Evolutionary conservation across 148 eudicot species (phyloP).

Genomic region (Cornus kousa): DNA sequence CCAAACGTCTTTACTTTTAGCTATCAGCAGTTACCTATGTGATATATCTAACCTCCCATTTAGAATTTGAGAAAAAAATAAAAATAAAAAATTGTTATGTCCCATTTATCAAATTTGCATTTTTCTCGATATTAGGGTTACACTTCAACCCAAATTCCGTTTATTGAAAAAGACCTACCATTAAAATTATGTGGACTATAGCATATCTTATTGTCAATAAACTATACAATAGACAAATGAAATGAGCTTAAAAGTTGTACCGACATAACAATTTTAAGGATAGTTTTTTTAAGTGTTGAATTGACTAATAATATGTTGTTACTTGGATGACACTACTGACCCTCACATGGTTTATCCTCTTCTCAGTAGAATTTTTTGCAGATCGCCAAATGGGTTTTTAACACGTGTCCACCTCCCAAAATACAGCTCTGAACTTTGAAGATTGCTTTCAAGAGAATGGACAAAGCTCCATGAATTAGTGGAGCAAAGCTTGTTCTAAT

Average conservation of each 20-base stretch:
- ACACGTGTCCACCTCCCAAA: constrained; percentile 32
- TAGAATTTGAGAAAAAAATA: too few species aligned
- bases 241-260: background rate
- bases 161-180: too few species aligned
- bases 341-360: constrained; percentile 34
- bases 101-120: too few species aligned
- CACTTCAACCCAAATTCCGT: too few species aligned
- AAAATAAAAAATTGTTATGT: too few species aligned
- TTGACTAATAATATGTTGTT: constrained; percentile 7
- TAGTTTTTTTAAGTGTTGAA: constrained; percentile 2
- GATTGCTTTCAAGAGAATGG: background rate
- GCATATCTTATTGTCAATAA: too few species aligned
- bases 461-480: constrained; percentile 17
- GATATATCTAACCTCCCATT: too few species aligned
- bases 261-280: background rate
- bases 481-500: constrained; percentile 27
- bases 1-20: too few species aligned
- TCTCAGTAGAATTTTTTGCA: background rate
- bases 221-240: background rate
- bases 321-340: constrained; percentile 10
- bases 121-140: too few species aligned
- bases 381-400: constrained; percentile 20
- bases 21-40: too few species aligned
- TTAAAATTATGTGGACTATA: too few species aligned
- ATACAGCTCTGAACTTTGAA: background rate